These are phyloP conservation scores for Flammula alnicola DNA, from an alignment of 1,284 basidiomycete genomes.

Conservation along the genomic window DNA sequence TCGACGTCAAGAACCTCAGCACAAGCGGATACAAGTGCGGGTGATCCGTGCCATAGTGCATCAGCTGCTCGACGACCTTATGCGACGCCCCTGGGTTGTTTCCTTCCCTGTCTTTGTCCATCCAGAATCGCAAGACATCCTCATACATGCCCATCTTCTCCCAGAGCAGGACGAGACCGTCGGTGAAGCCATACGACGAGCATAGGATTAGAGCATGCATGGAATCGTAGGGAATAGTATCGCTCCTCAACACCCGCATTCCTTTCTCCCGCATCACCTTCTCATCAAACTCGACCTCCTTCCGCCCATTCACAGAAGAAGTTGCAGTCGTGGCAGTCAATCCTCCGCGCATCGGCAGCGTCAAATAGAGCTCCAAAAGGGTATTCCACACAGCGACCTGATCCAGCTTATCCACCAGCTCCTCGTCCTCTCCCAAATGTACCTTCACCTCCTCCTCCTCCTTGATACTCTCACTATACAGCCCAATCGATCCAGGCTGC, in stretches of 20 bases:
- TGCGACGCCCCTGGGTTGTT: conserved; percentile 50
- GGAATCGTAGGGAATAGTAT: conserved; percentile 80
- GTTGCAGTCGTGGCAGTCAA: no score
- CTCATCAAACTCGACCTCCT: conserved; percentile 30
- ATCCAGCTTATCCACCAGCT: conserved; percentile 62
- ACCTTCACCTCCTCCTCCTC: neutral
- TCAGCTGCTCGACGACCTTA: conserved; percentile 76
- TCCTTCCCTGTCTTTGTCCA: conserved; percentile 65
- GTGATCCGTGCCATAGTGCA: conserved; percentile 73
- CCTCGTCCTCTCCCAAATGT: conserved; percentile 46
- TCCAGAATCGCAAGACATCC: conserved; percentile 92
- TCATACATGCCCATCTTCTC: conserved; percentile 96
- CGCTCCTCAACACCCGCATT: conserved; percentile 65
- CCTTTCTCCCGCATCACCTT: conserved; percentile 61
- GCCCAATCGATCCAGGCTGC: conserved; percentile 22
- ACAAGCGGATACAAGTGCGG: conserved; percentile 87
- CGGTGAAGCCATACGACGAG: conserved; percentile 80
- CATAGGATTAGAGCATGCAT: conserved; percentile 95
- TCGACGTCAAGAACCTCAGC: conserved; percentile 88
- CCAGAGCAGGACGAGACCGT: conserved; percentile 89
- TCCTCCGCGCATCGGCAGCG: conserved; percentile 38
- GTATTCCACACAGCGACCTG: conserved; percentile 96
- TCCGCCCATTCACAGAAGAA: no score
- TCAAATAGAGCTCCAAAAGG: conserved; percentile 91
- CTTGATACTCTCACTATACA: conserved; percentile 21